Base-by-base conservation (phyloP, 2,329 filamentous ascomycete genomes). In the Apiospora koreana region DNA sequence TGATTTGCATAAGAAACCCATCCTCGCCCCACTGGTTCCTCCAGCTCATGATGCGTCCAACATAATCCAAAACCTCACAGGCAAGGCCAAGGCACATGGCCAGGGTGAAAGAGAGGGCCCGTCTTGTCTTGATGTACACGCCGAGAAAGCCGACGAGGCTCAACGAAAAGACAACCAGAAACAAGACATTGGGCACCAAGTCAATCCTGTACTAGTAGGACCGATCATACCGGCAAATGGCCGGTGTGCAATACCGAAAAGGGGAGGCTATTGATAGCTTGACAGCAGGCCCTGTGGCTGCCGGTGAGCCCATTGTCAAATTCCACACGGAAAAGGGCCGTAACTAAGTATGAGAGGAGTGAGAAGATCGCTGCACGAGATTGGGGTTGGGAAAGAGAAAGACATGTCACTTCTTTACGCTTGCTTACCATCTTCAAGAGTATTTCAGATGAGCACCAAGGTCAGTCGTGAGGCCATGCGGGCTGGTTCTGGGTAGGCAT, bases 11-110 rank as follows among this genome's bases (percentile, higher is more conserved):
- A 69, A 87, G 75, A 77, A 88, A 88, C 25, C 81, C 80, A 50
- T 79, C 77, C 72, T 83, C 77, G n/a, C 75, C 73, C 81, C 84
- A 91, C 3, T 84, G 85, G 74, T 92, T 86, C 46, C 84, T 67
- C 75, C 85, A 85, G 75, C 88, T 85, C 75, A 86, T 80, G 42
- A 92, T 80, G 12, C 91, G 84, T 2, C 86, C 90, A 0, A 78
- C 79, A 73, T 92, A 92, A 14, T 90, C 90, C 31, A 90, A 73
- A 18, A 90, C 79, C 77, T 92, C 90, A 42, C 84, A 82, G 50
- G 85, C 66, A 23, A 87, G 81, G 8, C 90, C 90, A 0, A 86
- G 78, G 1, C 82, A 69, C 80, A 92, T 86, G 62, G 86, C 84
- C n/a, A 86, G 73, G 68, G 82, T 81, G 79, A 89, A 91, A 66